phyloP scores from a whole-genome alignment of 208 protist genomes.

The Trichomonas gallinae region DNA sequence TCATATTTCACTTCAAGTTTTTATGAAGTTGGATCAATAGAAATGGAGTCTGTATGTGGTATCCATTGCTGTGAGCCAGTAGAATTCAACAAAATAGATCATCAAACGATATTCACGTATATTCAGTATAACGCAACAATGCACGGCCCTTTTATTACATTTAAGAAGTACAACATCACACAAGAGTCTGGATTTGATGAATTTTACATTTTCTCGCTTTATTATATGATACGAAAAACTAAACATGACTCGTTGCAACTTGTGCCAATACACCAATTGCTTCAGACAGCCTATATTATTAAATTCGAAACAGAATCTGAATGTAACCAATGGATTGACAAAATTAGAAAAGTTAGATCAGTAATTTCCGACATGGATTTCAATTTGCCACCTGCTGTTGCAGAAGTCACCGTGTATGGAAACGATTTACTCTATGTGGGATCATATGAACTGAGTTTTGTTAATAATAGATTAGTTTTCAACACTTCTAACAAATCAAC shows the following conservation, averaged over 20 bases:
- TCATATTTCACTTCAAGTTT: too few relatives aligned
- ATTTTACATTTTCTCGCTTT: not conserved
- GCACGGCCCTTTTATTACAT: not conserved
- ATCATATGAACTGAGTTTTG: not conserved
- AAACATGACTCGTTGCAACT: not conserved
- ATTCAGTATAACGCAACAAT: not conserved
- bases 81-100: too few relatives aligned
- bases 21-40: too few relatives aligned
- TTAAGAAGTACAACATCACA: not conserved
- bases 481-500: not conserved
- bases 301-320: not conserved
- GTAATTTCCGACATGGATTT: not conserved
- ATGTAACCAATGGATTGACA: not conserved
- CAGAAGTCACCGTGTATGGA: not conserved
- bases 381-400: not conserved
- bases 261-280: not conserved
- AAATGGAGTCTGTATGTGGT: too few relatives aligned
- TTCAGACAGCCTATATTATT: not conserved
- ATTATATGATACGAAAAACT: not conserved
- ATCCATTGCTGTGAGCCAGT: too few relatives aligned
- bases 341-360: not conserved
- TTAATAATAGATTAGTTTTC: not conserved
- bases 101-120: too few relatives aligned
- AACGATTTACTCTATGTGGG: not conserved
- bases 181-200: not conserved